Conservation (phyloP, 768 basidiomycete species). For the Termitomyces sp. region DNA sequence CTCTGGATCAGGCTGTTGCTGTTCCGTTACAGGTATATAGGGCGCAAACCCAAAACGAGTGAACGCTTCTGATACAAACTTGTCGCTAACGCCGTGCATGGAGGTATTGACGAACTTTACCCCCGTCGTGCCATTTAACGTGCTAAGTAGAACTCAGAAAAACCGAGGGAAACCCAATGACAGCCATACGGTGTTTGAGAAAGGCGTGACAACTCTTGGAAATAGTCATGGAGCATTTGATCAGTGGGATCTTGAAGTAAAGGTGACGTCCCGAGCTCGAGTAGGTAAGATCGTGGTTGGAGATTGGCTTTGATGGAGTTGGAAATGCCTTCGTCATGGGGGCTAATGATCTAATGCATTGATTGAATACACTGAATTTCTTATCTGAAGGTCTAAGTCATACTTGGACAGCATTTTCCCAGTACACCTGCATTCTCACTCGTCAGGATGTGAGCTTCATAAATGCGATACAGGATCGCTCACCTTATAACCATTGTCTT, state of each 20-base stretch:
- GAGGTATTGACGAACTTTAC: slow-evolving; percentile 81
- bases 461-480: not conserved
- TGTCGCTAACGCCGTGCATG: slow-evolving; percentile 85
- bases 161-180: not conserved
- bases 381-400: not conserved
- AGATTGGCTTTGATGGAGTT: slow-evolving; percentile 57
- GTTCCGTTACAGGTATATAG: slow-evolving; percentile 58
- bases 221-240: slow-evolving; percentile 57
- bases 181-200: slow-evolving; percentile 21
- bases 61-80: slow-evolving; percentile 56
- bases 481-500: slow-evolving; percentile 89
- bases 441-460: not conserved
- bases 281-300: slow-evolving; percentile 40
- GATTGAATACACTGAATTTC: not conserved
- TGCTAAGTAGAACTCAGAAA: not conserved
- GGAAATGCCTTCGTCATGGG: slow-evolving; percentile 79
- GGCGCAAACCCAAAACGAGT: slow-evolving; percentile 51
- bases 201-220: slow-evolving; percentile 31
- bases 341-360: slow-evolving; percentile 64
- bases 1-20: slow-evolving; percentile 73
- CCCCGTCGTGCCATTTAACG: slow-evolving; percentile 30
- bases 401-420: slow-evolving; percentile 87
- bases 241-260: slow-evolving; percentile 53
- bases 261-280: slow-evolving; percentile 30
- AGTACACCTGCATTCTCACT: slow-evolving; percentile 58